phyloP scores from a whole-genome alignment of 495 filamentous ascomycete genomes.

The Aspergillus coremiiformis region DNA sequence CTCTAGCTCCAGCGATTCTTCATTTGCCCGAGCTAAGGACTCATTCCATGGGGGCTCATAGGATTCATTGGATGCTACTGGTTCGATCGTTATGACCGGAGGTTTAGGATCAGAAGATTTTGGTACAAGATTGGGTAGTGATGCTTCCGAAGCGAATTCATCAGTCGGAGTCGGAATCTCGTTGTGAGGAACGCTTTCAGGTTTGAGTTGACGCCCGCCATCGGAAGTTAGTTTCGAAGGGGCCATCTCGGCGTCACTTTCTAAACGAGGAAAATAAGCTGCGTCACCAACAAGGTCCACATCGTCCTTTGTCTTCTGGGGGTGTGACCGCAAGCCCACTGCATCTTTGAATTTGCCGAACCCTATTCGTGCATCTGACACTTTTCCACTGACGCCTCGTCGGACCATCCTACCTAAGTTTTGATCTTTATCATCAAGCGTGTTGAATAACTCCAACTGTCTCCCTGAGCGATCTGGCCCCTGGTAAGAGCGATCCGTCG shows the following conservation, averaged over 20 bases:
- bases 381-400: constrained; percentile 70
- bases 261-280: constrained; percentile 23
- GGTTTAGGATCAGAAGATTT: constrained; percentile 20
- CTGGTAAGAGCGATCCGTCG: constrained; percentile 22
- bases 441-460: constrained; percentile 18
- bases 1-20: constrained; percentile 28
- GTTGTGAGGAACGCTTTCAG: constrained; percentile 15
- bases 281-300: constrained; percentile 25
- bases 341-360: constrained; percentile 80
- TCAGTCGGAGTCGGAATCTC: constrained; percentile 16
- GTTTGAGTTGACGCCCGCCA: constrained; percentile 13
- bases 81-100: constrained; percentile 33
- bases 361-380: constrained; percentile 77
- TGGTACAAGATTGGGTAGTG: constrained; percentile 6
- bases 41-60: constrained; percentile 14
- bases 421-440: constrained; percentile 55
- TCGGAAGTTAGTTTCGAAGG: constrained; percentile 10
- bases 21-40: constrained; percentile 12
- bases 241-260: constrained; percentile 29
- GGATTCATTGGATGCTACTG: constrained; percentile 17
- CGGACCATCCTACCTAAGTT: constrained; percentile 59
- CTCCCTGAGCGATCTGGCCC: constrained; percentile 27
- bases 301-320: constrained; percentile 38
- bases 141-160: constrained; percentile 7
- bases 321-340: constrained; percentile 54